These are phyloP conservation scores for Kluyveromyces sp. DNA, from an alignment of 1,139 yeast species.

Conservation along the genomic window DNA sequence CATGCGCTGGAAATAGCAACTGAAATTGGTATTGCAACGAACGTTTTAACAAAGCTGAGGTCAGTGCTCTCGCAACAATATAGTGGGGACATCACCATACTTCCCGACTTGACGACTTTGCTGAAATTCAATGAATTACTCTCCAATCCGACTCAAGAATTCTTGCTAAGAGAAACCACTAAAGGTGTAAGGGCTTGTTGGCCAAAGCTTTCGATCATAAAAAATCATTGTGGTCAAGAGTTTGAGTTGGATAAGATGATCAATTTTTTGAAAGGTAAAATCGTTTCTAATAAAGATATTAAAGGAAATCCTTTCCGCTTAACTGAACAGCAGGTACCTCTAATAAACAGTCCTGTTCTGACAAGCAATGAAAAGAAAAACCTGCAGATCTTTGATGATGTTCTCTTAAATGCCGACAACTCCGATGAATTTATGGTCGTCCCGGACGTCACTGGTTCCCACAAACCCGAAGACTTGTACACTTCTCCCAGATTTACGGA, in stretches of 20 bases:
- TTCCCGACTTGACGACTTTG: conserved; percentile 60
- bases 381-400: conserved; percentile 11
- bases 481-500: conserved; percentile 7
- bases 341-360: conserved; percentile 14
- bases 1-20: conserved; percentile 68
- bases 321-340: conserved; percentile 10
- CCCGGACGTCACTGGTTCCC: conserved; percentile 4
- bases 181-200: conserved; percentile 91
- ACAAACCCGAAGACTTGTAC: neutral
- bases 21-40: conserved; percentile 71
- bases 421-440: conserved; percentile 11
- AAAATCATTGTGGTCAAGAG: conserved; percentile 85
- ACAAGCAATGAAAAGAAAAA: conserved; percentile 10
- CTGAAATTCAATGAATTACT: conserved; percentile 58
- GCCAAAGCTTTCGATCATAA: conserved; percentile 80
- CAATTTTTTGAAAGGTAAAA: conserved; percentile 54
- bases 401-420: conserved; percentile 9
- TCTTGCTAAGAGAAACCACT: conserved; percentile 59
- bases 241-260: conserved; percentile 80
- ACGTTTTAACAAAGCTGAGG: conserved; percentile 61
- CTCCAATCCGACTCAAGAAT: conserved; percentile 73
- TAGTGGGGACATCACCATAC: conserved; percentile 87
- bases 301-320: conserved; percentile 28
- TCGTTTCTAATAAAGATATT: conserved; percentile 38
- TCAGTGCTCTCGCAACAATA: conserved; percentile 79